These are phyloP conservation scores for Trichophaea hybrida DNA, from an alignment of 2,329 filamentous ascomycete species.

Conservation along the genomic window DNA sequence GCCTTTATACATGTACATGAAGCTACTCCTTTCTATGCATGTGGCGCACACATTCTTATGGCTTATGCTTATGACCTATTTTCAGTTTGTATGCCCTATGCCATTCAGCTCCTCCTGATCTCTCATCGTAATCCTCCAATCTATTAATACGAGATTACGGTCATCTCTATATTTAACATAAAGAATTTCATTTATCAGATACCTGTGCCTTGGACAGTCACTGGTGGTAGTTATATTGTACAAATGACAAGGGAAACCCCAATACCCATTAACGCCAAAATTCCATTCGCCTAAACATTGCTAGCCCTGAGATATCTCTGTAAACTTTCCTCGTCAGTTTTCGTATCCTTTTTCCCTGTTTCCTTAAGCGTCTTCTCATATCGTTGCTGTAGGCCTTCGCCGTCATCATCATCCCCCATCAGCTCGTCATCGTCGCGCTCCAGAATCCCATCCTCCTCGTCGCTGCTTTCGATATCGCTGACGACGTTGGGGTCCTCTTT, in stretches of 20 bases:
- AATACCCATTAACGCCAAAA: neutral
- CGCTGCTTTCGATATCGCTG: slow-evolving; percentile 25
- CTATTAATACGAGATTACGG: too few species aligned
- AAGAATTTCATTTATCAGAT: neutral
- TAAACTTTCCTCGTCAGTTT: slow-evolving; percentile 23
- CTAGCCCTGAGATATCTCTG: slow-evolving; percentile 22
- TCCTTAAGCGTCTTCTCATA: slow-evolving; percentile 24
- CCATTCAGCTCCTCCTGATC: too few species aligned
- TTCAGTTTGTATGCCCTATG: too few species aligned
- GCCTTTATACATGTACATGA: too few species aligned
- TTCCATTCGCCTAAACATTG: neutral
- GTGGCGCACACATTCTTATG: too few species aligned
- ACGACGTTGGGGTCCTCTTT: slow-evolving; percentile 23
- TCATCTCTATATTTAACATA: too few species aligned
- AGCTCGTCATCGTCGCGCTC: slow-evolving; percentile 23
- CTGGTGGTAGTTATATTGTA: neutral
- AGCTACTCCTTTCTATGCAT: too few species aligned
- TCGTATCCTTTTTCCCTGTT: slow-evolving; percentile 13
- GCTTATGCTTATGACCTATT: too few species aligned
- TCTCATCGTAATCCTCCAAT: too few species aligned
- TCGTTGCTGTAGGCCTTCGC: slow-evolving; percentile 23
- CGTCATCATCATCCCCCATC: slow-evolving; percentile 23
- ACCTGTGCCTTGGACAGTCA: neutral
- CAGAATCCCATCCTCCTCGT: slow-evolving; percentile 18
- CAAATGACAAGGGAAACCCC: neutral